Percentiles rank a stretch among this genome's conserved stretches.
Evolutionary conservation across 2,329 filamentous ascomycete genomes (phyloP).

Genomic region (Sporothrix euskadiensis): DNA sequence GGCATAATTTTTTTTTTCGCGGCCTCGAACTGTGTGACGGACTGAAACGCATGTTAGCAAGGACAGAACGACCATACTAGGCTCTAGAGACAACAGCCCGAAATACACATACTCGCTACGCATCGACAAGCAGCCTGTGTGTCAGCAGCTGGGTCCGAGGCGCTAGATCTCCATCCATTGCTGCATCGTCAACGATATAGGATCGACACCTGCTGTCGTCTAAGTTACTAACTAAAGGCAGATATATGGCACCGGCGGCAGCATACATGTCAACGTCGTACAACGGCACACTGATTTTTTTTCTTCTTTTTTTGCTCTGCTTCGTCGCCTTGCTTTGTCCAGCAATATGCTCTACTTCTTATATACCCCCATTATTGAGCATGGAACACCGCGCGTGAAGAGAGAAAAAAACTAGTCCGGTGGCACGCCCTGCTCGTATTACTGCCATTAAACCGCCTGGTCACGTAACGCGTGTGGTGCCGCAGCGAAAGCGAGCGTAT

Average conservation of each 20-base stretch:
- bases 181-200: background rate
- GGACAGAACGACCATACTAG: background rate
- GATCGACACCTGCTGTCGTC: background rate
- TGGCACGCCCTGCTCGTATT: background rate
- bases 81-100: background rate
- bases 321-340: background rate
- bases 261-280: background rate
- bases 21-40: background rate
- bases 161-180: background rate
- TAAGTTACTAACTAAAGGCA: background rate
- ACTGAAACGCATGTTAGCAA: slow-evolving; percentile 7
- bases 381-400: background rate
- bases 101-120: background rate
- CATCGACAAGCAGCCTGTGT: background rate
- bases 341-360: background rate
- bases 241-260: background rate
- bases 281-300: background rate
- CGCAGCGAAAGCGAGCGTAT: background rate
- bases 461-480: background rate
- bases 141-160: background rate
- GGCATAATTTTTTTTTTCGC: background rate
- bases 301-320: background rate
- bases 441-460: background rate
- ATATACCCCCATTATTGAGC: background rate
- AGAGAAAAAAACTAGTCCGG: background rate